phyloP scores from a whole-genome alignment of 257 asterid species.

The Salvia rosmarinus region DNA sequence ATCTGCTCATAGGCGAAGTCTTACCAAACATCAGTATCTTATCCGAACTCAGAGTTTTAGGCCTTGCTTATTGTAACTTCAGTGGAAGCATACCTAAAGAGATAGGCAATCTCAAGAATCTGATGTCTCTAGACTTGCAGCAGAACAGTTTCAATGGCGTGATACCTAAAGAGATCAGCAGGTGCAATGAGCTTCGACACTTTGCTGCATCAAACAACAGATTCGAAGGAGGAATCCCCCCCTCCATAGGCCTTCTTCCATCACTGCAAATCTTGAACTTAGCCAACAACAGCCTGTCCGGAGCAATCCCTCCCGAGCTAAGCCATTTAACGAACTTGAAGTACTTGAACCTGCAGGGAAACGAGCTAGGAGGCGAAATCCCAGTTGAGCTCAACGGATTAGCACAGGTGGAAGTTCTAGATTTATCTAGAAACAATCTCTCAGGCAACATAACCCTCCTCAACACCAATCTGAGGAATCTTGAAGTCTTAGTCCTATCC shows the following conservation, averaged over 20 bases:
- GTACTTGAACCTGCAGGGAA: constrained; percentile 80
- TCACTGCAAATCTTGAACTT: constrained; percentile 71
- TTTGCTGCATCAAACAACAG: constrained; percentile 74
- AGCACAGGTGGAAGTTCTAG: constrained; percentile 53
- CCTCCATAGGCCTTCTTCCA: constrained; percentile 49
- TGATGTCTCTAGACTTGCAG: constrained; percentile 63
- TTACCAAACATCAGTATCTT: constrained; percentile 54
- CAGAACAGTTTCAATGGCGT: constrained; percentile 56
- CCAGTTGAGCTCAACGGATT: constrained; percentile 61
- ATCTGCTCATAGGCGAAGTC: constrained; percentile 60
- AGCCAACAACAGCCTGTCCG: constrained; percentile 81
- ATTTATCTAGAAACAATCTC: constrained; percentile 66
- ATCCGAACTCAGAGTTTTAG: constrained; percentile 61
- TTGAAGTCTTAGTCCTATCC: constrained; percentile 53
- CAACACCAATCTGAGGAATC: constrained; percentile 51
- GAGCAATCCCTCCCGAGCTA: constrained; percentile 58
- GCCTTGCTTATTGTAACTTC: constrained; percentile 69
- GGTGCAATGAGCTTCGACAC: constrained; percentile 53
- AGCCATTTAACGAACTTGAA: constrained; percentile 48
- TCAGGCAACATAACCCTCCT: constrained; percentile 56
- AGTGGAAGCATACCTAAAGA: constrained; percentile 74
- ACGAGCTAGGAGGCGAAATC: constrained; percentile 60
- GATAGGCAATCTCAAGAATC: constrained; percentile 62
- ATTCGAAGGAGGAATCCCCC: constrained; percentile 65
- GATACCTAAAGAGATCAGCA: constrained; percentile 67